These are phyloP conservation scores for Aphanomyces invadans DNA, from an alignment of 352 stramenopile species.

Conservation along the genomic window DNA sequence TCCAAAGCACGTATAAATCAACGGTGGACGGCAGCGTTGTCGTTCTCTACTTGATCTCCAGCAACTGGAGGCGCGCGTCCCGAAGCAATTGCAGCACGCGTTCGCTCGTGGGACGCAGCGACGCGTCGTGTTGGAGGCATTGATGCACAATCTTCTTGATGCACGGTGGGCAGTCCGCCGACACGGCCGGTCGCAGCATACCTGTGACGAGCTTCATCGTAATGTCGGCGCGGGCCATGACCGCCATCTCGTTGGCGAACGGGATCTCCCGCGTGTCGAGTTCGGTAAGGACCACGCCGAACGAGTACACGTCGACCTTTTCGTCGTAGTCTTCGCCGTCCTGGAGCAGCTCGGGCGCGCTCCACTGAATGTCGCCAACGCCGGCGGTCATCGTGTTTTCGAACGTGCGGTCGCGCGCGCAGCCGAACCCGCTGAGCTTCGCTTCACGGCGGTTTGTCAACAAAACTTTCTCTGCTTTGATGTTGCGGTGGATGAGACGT, in stretches of 20 bases:
- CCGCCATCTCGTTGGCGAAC: conserved; percentile 35
- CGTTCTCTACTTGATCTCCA: conserved; percentile 1
- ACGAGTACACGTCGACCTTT: conserved; percentile 50
- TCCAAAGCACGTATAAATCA: background rate
- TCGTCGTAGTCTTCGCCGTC: conserved; percentile 43
- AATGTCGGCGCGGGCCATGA: conserved; percentile 29
- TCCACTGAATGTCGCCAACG: conserved; percentile 45
- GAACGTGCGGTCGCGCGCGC: conserved; percentile 36
- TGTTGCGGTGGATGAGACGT: conserved; percentile 45
- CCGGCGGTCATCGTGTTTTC: conserved; percentile 46
- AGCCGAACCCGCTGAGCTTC: conserved; percentile 61
- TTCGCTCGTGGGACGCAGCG: conserved; percentile 21
- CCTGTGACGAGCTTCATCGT: conserved; percentile 24
- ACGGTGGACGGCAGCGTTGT: too few species aligned
- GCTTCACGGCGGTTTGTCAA: conserved; percentile 37
- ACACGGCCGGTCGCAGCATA: conserved; percentile 17
- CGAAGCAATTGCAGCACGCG: conserved; percentile 13
- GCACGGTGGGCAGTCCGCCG: conserved; percentile 16
- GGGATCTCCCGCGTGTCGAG: conserved; percentile 48
- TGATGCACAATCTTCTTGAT: conserved; percentile 21
- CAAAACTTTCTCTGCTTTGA: conserved; percentile 55
- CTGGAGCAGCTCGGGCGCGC: conserved; percentile 49
- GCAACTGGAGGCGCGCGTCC: conserved; percentile 10
- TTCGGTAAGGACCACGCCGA: conserved; percentile 51
- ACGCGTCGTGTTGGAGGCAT: conserved; percentile 22